Evolutionary conservation across 352 stramenopile genomes (phyloP), one percentile per base, ranked within the genome.

Genomic region (Globisporangium polare): DNA sequence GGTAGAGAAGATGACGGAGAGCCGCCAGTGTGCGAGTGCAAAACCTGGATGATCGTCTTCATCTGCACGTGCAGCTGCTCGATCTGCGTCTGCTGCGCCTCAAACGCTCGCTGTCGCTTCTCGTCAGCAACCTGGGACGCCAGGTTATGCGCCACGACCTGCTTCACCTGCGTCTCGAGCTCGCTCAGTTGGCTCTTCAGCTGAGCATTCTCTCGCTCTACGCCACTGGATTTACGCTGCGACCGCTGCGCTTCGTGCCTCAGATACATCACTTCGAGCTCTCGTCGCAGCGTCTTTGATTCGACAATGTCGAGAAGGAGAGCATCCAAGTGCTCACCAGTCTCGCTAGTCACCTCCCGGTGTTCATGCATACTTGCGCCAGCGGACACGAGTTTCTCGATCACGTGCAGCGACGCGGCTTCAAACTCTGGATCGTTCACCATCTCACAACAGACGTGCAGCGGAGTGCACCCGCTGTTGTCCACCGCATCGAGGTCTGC

Each of bases 41-140:
- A 43, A 3, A 81, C 47, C 33, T 78, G 73, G 18, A 86, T 54
- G 12, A 88, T 67, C 46, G 71, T 80, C 35, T 79, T 70, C 68
- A 91, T 77, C 52, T 90, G 79, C 2, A 74, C 41, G 54, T 85
- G 79, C 5, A 91, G 63, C 39, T 91, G 77, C 6, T 88, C 65
- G n/a, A 89, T 72, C 47, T 86, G 72, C 18, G 20, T 37, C 31
- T 76, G 50, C 63, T 75, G 55, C 9, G 7, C 10, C 17, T 51
- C 22, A 3, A 55, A 33, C 18, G 46, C 13, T 13, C 55, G 17
- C 18, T 51, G 37, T 29, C 24, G 46, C 35, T 22, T 31, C 10
- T 47, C 53, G 4, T 53, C 31, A 0, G 35, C 24, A 18, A 27
- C 29, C 33, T 49, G 39, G 0, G 43, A 22, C 15, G 46, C 37